Conservation (phyloP, 257 asterid species). For the Fraxinus excelsior region DNA sequence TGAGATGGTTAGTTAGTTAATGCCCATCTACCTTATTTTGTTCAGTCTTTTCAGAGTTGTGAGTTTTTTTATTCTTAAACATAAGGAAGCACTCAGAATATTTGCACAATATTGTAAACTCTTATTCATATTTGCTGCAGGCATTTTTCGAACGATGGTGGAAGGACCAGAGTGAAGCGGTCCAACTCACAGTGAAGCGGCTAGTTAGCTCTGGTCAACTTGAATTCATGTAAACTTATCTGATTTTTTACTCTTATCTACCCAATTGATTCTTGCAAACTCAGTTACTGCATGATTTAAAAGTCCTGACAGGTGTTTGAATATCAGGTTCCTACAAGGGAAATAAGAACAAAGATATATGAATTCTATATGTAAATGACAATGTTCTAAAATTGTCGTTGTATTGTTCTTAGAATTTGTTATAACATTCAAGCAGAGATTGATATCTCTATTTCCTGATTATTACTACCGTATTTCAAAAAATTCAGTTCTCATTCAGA, state of each 20-base stretch:
- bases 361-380: not conserved
- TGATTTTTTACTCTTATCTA: not conserved
- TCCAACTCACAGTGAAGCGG: conserved; percentile 29
- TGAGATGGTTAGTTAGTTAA: conserved; percentile 26
- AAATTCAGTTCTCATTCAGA: not conserved
- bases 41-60: not conserved
- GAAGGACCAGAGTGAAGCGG: conserved; percentile 39
- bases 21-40: not conserved
- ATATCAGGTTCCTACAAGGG: not conserved
- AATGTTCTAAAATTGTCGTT: not conserved
- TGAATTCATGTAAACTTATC: conserved; percentile 39
- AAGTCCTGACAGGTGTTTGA: not conserved
- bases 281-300: not conserved
- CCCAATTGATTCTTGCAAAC: not conserved
- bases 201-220: conserved; percentile 49
- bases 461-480: not conserved
- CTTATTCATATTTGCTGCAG: conserved; percentile 23
- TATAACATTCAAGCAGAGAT: not conserved
- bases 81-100: not conserved
- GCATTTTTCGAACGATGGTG: conserved; percentile 57
- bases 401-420: not conserved
- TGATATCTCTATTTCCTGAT: not conserved
- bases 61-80: no score
- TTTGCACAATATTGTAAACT: not conserved
- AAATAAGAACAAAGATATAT: not conserved